phyloP scores from a whole-genome alignment of 2,329 filamentous ascomycete genomes.

The Fusarium stilboides region DNA sequence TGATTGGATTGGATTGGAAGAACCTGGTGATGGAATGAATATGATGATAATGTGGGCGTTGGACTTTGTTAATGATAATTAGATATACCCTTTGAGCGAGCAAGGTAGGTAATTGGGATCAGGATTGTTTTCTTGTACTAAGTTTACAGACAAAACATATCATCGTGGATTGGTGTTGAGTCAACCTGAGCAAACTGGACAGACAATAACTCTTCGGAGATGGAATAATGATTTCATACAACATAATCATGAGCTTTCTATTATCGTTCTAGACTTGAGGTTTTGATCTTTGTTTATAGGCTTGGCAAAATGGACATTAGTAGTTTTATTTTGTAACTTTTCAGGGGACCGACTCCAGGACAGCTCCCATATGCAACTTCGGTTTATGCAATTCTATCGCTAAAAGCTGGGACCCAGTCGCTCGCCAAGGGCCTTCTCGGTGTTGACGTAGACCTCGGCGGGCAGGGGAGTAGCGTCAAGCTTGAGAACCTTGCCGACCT shows the following conservation, averaged over 20 bases:
- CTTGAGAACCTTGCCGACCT: constrained; percentile 83
- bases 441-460: constrained; percentile 72
- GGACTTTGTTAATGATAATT: constrained; percentile 4
- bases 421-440: constrained; percentile 65
- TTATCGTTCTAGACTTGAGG: constrained; percentile 13
- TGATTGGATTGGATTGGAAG: neutral
- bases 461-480: constrained; percentile 79
- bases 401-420: constrained; percentile 61
- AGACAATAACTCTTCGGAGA: neutral
- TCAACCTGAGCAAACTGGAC: neutral
- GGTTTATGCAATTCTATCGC: constrained; percentile 15
- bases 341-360: constrained; percentile 29
- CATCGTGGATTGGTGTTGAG: neutral
- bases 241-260: constrained; percentile 19
- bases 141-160: neutral
- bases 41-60: neutral
- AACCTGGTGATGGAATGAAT: neutral
- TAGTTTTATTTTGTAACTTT: constrained; percentile 27
- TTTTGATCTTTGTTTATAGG: constrained; percentile 26
- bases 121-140: neutral
- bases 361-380: constrained; percentile 28
- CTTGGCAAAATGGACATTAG: constrained; percentile 27
- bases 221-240: neutral
- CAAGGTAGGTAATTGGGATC: neutral
- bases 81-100: constrained; percentile 38